Base-by-base conservation (phyloP, 257 asterid genomes). In the Galeopsis tetrahit region DNA sequence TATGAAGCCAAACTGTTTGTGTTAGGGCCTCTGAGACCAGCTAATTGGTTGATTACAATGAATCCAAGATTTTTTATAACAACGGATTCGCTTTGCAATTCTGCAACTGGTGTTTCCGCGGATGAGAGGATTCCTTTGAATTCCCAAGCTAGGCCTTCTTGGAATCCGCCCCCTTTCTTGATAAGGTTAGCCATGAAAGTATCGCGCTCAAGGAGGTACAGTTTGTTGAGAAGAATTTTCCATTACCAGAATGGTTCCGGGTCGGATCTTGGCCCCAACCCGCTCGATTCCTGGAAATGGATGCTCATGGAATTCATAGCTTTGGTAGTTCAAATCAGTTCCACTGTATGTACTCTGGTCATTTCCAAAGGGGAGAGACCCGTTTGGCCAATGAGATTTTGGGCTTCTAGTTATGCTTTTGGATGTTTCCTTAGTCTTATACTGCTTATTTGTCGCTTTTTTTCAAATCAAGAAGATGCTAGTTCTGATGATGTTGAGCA, bases 351-450 rank as follows among this genome's bases (percentile, higher is more conserved):
- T 62, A 83, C 91, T 34, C 66, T 94, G 61, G 56, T 79, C 28
- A 68, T 83, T n/a, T 80, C 99, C 51, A 80, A 75, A 74, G 79
- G 17, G 56, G 99, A 94, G 74, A 89, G 79, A 10, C 98, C 98
- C 4, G 86, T 90, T 74, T 94, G 97, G 97, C 99, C 96, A 10
- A 91, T 94, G 97, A 82, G 98, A 74, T 62, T 91, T 15, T 94
- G 98, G 99, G 88, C 85, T 15, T 63, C 81, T 3, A 98, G 97
- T 10, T 94, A 94, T 78, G 95, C 82, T 73, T 77, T 87, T 9
- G 98, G 90, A 1, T 94, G 98, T 63, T 69, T 82, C 2, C 76
- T 94, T 2, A 82, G 93, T 70, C 79, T 94, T 40, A 5, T 79
- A 65, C 75, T 83, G 0, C 92, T 91, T 21, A 43, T 39, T 28